Evolutionary conservation across 352 stramenopile species (phyloP).

Genomic region (Phytophthora sansomeana): DNA sequence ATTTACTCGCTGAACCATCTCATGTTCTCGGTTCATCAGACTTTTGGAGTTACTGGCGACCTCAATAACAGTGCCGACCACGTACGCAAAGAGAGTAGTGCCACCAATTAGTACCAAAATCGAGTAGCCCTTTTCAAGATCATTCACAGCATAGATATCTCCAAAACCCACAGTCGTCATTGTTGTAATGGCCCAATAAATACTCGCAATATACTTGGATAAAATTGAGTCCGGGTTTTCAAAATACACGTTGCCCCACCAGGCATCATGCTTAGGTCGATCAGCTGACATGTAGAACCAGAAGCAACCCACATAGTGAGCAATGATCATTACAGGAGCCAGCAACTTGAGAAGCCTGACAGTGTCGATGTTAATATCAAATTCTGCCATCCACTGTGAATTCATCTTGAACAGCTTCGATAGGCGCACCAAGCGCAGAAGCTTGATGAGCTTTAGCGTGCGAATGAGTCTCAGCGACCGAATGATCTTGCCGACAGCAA

Average conservation of each 20-base stretch:
- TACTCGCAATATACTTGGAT: constrained; percentile 82
- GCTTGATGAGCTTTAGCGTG: constrained; percentile 78
- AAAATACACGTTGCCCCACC: constrained; percentile 67
- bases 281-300: constrained; percentile 86
- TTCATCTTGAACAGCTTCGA: constrained; percentile 87
- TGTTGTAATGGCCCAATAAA: constrained; percentile 89
- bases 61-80: constrained; percentile 84
- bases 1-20: constrained; percentile 75
- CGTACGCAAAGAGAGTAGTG: constrained; percentile 84
- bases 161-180: constrained; percentile 91
- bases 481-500: constrained; percentile 51
- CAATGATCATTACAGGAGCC: constrained; percentile 69
- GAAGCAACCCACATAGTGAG: constrained; percentile 85
- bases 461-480: constrained; percentile 75
- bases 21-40: constrained; percentile 75
- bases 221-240: constrained; percentile 59
- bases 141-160: constrained; percentile 81
- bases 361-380: constrained; percentile 80
- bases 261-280: constrained; percentile 41
- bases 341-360: constrained; percentile 82
- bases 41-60: constrained; percentile 84
- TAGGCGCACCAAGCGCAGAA: constrained; percentile 75
- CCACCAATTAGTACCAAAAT: constrained; percentile 87
- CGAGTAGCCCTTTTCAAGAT: constrained; percentile 74
- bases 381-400: constrained; percentile 72